Conservation (phyloP, 345 rosid genomes). For the Mallotus nudiflorus region DNA sequence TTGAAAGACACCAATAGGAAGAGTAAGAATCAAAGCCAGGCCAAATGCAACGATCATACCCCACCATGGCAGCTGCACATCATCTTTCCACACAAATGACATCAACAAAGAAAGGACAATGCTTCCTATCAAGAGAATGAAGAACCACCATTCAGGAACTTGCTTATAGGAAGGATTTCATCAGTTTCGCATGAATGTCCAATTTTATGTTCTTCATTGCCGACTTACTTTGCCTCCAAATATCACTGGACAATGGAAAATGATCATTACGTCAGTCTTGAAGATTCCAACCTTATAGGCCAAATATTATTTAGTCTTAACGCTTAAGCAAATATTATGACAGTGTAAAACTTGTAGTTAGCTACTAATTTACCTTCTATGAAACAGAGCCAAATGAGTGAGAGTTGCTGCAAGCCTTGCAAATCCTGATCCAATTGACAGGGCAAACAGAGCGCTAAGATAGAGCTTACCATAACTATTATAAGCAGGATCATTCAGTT, state of each 20-base stretch:
- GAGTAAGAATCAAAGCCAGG: constrained; percentile 87
- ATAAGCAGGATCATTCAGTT: constrained; percentile 65
- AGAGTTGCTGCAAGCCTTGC: constrained; percentile 93
- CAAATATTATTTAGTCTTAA: no score
- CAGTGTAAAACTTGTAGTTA: not conserved
- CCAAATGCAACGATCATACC: constrained; percentile 91
- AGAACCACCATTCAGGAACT: constrained; percentile 97
- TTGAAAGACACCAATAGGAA: constrained; percentile 97
- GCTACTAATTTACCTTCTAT: constrained; percentile 65
- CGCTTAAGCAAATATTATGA: no score
- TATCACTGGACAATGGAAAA: constrained; percentile 59
- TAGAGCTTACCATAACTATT: constrained; percentile 82
- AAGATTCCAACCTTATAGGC: no score
- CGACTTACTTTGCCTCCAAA: constrained; percentile 71
- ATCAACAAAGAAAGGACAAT: constrained; percentile 58
- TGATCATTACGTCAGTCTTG: constrained; percentile 1
- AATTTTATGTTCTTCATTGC: constrained; percentile 71
- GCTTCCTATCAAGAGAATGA: constrained; percentile 58
- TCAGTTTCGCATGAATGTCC: constrained; percentile 77
- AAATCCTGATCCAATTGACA: constrained; percentile 98
- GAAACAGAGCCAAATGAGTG: constrained; percentile 91
- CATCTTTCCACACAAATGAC: constrained; percentile 75
- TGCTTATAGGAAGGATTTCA: constrained; percentile 80
- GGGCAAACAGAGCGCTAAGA: constrained; percentile 91
- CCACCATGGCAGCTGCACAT: constrained; percentile 93